These are phyloP conservation scores for Hsuehochloa calcarea DNA, from an alignment of 176 grass and related monocot species.

Conservation along the genomic window DNA sequence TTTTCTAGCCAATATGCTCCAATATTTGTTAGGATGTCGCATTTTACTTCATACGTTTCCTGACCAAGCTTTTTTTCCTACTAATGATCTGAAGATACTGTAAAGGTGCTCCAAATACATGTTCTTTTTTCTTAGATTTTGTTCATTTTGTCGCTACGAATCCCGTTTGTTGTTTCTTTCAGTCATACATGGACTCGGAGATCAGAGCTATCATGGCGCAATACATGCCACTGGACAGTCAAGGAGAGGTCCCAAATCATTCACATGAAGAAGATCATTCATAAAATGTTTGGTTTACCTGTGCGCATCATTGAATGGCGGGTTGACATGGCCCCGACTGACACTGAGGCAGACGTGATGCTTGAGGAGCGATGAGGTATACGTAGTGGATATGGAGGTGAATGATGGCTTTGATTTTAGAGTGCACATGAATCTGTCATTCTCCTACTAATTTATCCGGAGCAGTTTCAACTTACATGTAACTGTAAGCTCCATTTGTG, in stretches of 20 bases:
- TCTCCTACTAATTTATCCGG: constrained; percentile 9
- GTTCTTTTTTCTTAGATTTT: no score
- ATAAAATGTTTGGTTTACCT: constrained; percentile 6
- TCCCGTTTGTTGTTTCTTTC: background rate
- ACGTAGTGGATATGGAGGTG: background rate
- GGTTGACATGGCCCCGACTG: background rate
- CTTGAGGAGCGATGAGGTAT: background rate
- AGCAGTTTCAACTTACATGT: constrained; percentile 25
- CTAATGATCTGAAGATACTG: background rate
- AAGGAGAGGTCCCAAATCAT: constrained; percentile 58
- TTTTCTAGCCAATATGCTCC: background rate
- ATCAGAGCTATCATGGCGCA: constrained; percentile 75
- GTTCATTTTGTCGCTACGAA: background rate
- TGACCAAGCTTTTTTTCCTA: background rate
- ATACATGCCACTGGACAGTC: constrained; percentile 64
- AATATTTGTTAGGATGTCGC: no score
- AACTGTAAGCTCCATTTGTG: constrained; percentile 25
- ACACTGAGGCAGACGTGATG: background rate
- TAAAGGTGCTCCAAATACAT: background rate
- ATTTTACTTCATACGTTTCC: background rate
- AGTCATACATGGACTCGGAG: constrained; percentile 80
- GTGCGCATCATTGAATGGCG: background rate
- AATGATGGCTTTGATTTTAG: constrained; percentile 13
- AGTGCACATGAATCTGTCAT: background rate
- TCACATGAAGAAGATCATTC: constrained; percentile 34